Percentiles rank a stretch among this genome's conserved stretches.
Evolutionary conservation across 305 asterid species (phyloP).

Genomic region (Fraxinus platypoda): DNA sequence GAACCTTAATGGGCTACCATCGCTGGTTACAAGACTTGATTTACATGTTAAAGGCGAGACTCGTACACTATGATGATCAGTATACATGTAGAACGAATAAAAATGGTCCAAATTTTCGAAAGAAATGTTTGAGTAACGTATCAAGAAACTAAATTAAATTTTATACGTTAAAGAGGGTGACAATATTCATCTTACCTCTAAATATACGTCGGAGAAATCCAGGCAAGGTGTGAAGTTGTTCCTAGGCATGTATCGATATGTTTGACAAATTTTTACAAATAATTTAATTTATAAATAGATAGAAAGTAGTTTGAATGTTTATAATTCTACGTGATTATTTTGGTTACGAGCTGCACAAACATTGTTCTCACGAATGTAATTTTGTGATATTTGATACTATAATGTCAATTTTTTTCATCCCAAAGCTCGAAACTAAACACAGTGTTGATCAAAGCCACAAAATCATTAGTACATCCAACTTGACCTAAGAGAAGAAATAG

Average conservation of each 20-base stretch:
- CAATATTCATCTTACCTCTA: neutral
- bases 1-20: neutral
- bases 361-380: too few relatives aligned
- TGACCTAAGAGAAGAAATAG: neutral
- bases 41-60: neutral
- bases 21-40: neutral
- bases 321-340: too few relatives aligned
- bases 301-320: too few relatives aligned
- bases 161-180: neutral
- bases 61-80: neutral
- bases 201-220: neutral
- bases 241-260: too few relatives aligned
- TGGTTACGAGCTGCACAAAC: too few relatives aligned
- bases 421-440: neutral
- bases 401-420: neutral
- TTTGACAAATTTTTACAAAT: too few relatives aligned
- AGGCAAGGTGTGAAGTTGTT: neutral
- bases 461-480: neutral
- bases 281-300: too few relatives aligned
- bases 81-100: neutral
- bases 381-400: too few relatives aligned
- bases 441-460: neutral
- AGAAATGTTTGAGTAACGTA: neutral
- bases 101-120: neutral
- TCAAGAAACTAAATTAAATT: too few relatives aligned